Base-by-base conservation (phyloP, 352 stramenopile genomes). In the Peronosclerospora sorghi region DNA sequence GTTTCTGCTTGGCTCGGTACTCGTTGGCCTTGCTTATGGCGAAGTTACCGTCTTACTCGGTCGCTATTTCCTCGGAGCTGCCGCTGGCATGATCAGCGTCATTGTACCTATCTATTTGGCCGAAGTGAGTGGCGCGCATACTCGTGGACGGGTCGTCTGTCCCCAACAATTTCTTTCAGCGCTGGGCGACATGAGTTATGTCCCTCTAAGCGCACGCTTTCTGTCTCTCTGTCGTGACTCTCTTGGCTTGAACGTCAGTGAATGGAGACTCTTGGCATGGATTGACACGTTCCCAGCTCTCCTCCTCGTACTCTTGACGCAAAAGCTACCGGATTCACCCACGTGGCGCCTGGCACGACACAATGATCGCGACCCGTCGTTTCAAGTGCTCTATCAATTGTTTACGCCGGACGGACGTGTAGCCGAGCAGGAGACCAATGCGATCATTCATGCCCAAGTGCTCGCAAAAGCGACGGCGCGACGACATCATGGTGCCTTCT, bases 201-300 rank as follows among this genome's bases (percentile, higher is more conserved):
- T 86, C 27, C 53, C 50, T 5, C 45, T 90, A 10, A 69, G 73
- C 18, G 69, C 60, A 19, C 37, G 81, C 12, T 82, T 84, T 41
- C 62, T 84, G 39, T 66, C 68, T 40, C 46, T 84, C 24, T 86
- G 73, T 58, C 77, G 55, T 13, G 51, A 62, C 35, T 88, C 82
- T 53, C 42, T 83, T 7, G 68, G 69, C 28, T 88, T 91, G 53
- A 86, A 84, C 45, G 56, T 91, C n/a, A 76, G 59, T 54, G 78
- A 87, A 46, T 91, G 78, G 75, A 86, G 84, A 40, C 53, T 76
- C 20, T 45, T 88, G 26, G 68, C 75, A 14, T 54, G 83, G 14
- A 51, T 60, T 15, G 71, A 71, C 3, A 43, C 86, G 5, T 24
- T 65, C 5, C 75, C 75, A 6, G 73, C 64, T 0, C 35, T 90